Percentiles rank a stretch among this genome's conserved stretches.
Evolutionary conservation across 2,329 filamentous ascomycete species (phyloP).

Genomic region (Ilyonectria sp.): DNA sequence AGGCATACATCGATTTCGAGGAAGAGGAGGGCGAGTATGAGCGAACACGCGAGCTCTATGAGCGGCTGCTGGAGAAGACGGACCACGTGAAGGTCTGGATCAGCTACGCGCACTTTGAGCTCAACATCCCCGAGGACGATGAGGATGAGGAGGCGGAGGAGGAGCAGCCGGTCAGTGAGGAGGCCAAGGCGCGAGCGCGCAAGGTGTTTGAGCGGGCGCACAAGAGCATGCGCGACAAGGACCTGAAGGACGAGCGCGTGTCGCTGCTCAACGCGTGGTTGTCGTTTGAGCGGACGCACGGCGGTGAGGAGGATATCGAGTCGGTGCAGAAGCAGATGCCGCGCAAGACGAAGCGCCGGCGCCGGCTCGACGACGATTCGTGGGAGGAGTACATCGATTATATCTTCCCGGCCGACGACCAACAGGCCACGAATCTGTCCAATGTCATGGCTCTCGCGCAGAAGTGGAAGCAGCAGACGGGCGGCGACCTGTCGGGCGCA

Average conservation of each 20-base stretch:
- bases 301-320: slow-evolving; percentile 80
- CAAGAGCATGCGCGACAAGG: slow-evolving; percentile 88
- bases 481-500: slow-evolving; percentile 53
- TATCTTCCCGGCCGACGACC: slow-evolving; percentile 95
- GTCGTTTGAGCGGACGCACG: slow-evolving; percentile 90
- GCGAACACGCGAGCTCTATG: slow-evolving; percentile 85
- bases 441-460: slow-evolving; percentile 89
- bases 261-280: slow-evolving; percentile 93
- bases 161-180: slow-evolving; percentile 81
- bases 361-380: slow-evolving; percentile 90
- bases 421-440: slow-evolving; percentile 85
- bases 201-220: slow-evolving; percentile 89
- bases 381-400: slow-evolving; percentile 98
- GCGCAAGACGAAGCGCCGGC: slow-evolving; percentile 90
- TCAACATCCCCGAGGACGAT: slow-evolving; percentile 87
- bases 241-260: slow-evolving; percentile 95
- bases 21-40: slow-evolving; percentile 96
- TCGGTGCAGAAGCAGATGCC: slow-evolving; percentile 95
- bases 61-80: slow-evolving; percentile 93
- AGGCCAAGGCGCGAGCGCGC: slow-evolving; percentile 86
- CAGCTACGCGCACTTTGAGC: slow-evolving; percentile 98
- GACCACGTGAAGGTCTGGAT: slow-evolving; percentile 99
- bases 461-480: slow-evolving; percentile 85
- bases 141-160: slow-evolving; percentile 76
- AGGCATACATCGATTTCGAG: slow-evolving; percentile 98